These are phyloP conservation scores for Cyclotella kingstonii DNA, from an alignment of 108 stramenopile species.

Conservation along the genomic window DNA sequence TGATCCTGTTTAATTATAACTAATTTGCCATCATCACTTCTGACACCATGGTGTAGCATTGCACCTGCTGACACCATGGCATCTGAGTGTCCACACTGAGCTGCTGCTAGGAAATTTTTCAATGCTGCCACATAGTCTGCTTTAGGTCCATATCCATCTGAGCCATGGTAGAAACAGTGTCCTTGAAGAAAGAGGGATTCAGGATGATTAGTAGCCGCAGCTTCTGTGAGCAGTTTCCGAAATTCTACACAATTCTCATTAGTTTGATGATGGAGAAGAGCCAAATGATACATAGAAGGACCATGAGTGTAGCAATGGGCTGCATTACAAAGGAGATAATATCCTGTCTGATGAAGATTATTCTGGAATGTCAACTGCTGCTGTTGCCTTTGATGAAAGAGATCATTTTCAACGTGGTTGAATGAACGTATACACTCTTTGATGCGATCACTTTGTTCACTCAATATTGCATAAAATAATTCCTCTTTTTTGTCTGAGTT, in stretches of 20 bases:
- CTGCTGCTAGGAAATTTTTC: conserved; percentile 61
- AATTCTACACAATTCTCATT: conserved; percentile 47
- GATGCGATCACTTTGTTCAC: too few relatives aligned
- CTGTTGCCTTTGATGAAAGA: too few relatives aligned
- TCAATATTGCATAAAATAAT: background rate
- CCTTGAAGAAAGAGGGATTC: conserved; percentile 75
- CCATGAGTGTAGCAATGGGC: conserved; percentile 55
- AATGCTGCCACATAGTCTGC: conserved; percentile 50
- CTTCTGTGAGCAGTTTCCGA: conserved; percentile 38
- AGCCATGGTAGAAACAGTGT: conserved; percentile 59
- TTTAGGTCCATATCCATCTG: conserved; percentile 50
- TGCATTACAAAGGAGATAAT: conserved; percentile 46
- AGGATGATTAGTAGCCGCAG: conserved; percentile 51
- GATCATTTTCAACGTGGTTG: too few relatives aligned
- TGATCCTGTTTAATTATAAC: conserved; percentile 51
- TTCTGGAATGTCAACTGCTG: background rate
- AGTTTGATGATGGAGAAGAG: conserved; percentile 53
- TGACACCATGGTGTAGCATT: conserved; percentile 54
- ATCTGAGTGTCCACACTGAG: conserved; percentile 66
- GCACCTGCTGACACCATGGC: conserved; percentile 84
- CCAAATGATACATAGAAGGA: conserved; percentile 75
- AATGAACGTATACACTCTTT: too few relatives aligned
- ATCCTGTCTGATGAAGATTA: conserved; percentile 22
- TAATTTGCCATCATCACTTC: conserved; percentile 21
- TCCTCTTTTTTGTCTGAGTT: conserved; percentile 2